These are phyloP conservation scores for Paragyromitra xinjiangensis DNA, from an alignment of 495 filamentous ascomycete genomes.

Conservation along the genomic window DNA sequence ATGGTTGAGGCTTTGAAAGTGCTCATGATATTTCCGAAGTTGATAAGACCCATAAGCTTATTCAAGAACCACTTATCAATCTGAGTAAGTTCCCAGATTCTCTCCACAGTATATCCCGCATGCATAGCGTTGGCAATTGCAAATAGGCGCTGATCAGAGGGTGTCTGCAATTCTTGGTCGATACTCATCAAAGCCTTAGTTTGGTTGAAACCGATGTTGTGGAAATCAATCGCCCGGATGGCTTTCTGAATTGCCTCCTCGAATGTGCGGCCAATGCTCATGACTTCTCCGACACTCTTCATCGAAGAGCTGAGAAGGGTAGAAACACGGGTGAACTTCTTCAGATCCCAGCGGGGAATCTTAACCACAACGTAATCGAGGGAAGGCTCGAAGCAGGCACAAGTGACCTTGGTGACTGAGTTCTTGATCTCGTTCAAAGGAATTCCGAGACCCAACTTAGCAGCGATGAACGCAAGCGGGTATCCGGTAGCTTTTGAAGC, in stretches of 20 bases:
- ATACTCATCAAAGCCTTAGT: slow-evolving; percentile 94
- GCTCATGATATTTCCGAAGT: slow-evolving; percentile 82
- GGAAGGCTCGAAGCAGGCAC: slow-evolving; percentile 98
- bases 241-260: slow-evolving; percentile 99
- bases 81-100: slow-evolving; percentile 96
- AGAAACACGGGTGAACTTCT: slow-evolving; percentile 97
- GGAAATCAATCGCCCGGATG: slow-evolving; percentile 91
- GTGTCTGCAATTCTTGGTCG: slow-evolving; percentile 93
- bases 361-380: slow-evolving; percentile 99
- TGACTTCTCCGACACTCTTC: slow-evolving; percentile 99
- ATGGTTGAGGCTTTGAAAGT: slow-evolving; percentile 75
- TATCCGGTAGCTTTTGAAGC: slow-evolving; percentile 98
- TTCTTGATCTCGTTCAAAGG: slow-evolving; percentile 97
- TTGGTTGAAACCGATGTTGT: slow-evolving; percentile 94
- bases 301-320: slow-evolving; percentile 95
- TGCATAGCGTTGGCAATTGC: slow-evolving; percentile 98
- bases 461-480: slow-evolving; percentile 93
- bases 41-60: slow-evolving; percentile 85
- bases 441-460: slow-evolving; percentile 92
- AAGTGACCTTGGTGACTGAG: slow-evolving; percentile 93
- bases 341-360: slow-evolving; percentile 97
- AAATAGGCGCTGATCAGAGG: slow-evolving; percentile 96
- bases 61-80: slow-evolving; percentile 98
- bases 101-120: slow-evolving; percentile 88
- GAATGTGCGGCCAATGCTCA: slow-evolving; percentile 96